Conservation (phyloP, 345 rosid genomes). For the Pistacia atlantica region DNA sequence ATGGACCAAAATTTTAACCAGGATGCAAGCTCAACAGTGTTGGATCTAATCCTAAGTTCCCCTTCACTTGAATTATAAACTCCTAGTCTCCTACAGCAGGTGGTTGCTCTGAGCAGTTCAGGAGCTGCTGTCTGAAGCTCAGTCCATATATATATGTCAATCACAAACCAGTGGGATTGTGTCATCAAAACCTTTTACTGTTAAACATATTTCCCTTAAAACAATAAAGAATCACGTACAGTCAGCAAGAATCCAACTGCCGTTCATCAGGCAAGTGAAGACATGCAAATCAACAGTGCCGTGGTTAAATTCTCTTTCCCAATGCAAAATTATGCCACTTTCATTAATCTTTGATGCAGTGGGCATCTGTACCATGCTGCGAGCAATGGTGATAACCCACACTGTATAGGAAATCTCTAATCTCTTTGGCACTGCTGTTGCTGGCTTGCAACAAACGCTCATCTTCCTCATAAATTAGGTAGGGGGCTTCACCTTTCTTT, state of each 20-base stretch:
- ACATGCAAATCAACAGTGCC: neutral
- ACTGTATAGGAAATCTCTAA: conserved; percentile 61
- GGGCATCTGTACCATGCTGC: conserved; percentile 85
- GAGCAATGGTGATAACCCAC: conserved; percentile 74
- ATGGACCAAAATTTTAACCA: neutral
- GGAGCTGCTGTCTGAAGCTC: neutral
- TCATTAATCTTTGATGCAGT: conserved; percentile 45
- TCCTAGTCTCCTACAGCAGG: neutral
- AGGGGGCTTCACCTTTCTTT: conserved; percentile 79
- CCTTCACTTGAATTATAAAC: neutral
- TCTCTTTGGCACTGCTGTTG: conserved; percentile 81
- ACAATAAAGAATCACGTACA: neutral
- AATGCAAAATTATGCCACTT: neutral
- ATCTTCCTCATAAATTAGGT: conserved; percentile 90
- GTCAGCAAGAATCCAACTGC: neutral
- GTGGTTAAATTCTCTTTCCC: neutral
- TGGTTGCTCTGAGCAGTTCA: neutral
- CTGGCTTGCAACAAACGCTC: conserved; percentile 87
- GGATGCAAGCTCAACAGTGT: neutral
- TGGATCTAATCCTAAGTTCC: neutral
- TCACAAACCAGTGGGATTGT: neutral
- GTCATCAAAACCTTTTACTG: conserved; percentile 1
- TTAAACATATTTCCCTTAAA: neutral
- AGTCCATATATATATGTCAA: neutral
- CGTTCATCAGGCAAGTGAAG: neutral